Conservation (phyloP, 164 flowering plant genomes). For the Liriodendron chinense region DNA sequence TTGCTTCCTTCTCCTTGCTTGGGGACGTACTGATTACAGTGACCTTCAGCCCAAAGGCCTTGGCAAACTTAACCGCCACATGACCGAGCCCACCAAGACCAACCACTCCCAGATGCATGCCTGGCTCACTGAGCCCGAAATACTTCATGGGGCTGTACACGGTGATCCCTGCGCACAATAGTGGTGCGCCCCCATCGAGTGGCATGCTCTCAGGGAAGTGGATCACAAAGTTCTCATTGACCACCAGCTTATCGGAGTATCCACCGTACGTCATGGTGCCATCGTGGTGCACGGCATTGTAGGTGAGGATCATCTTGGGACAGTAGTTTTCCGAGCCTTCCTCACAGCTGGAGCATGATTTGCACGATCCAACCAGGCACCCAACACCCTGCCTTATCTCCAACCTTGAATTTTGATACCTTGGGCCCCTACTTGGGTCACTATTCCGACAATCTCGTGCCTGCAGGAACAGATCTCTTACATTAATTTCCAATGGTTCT, state of each 20-base stretch:
- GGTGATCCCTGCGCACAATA: constrained; percentile 29
- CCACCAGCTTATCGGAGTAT: constrained; percentile 21
- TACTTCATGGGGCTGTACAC: constrained; percentile 27
- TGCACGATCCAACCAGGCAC: constrained; percentile 33
- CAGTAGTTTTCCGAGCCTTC: constrained; percentile 34
- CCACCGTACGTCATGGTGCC: constrained; percentile 20
- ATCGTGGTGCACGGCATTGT: constrained; percentile 7
- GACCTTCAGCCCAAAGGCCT: constrained; percentile 26
- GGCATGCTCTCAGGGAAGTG: constrained; percentile 22
- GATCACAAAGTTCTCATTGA: constrained; percentile 13
- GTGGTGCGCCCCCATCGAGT: constrained; percentile 22
- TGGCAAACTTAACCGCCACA: constrained; percentile 19
- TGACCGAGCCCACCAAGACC: constrained; percentile 22
- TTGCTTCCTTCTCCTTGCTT: constrained; percentile 35
- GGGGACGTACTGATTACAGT: constrained; percentile 42
- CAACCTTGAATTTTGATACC: constrained; percentile 30
- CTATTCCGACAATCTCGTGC: constrained; percentile 41
- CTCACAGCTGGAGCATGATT: constrained; percentile 27
- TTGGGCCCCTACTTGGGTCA: constrained; percentile 29
- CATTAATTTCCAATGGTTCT: too few relatives aligned
- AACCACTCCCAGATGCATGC: constrained; percentile 17
- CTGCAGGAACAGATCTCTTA: too few relatives aligned
- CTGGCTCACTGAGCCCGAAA: constrained; percentile 14
- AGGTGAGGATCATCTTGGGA: constrained; percentile 23
- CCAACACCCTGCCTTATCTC: constrained; percentile 45